Base-by-base conservation (phyloP, 192 early-diverging fungal genomes). In the Diversispora epigaea region DNA sequence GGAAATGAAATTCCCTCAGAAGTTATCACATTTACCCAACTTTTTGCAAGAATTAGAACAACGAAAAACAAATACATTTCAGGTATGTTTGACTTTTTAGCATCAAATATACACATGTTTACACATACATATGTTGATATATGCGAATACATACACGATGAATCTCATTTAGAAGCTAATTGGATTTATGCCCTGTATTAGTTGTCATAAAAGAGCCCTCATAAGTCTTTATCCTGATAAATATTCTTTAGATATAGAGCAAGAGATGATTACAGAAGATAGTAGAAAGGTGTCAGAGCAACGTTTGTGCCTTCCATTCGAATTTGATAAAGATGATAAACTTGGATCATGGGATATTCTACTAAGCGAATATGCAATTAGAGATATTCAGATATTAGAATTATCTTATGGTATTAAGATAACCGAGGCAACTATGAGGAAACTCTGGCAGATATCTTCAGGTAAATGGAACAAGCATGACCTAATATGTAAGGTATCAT, bases 351-450 rank as follows among this genome's bases (percentile, higher is more conserved):
- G 70, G 70, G 70, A 71, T 7, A 43, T 71, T 25, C 19, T 71
- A 54, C 49, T 71, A 21, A 71, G 70, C 19, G 70, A 71, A 45
- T n/a, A 68, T 12, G 46, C 67, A 52, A 68, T 68, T 19, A 68
- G 50, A 49, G 67, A 68, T 50, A 39, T 71, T 50, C 55, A 14
- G 43, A 10, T n/a, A 40, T 71, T 71, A 11, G 70, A 71, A 4
- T 58, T 54, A 3, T 6, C 70, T 40, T 41, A 5, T 32, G 25
- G 25, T 32, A 32, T 17, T 32, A 25, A 56, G 4, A 17, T 44
- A 9, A 45, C 57, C 44, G 57, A 40, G 17, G 55, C 10, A 21
- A 39, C 57, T 41, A 71, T 71, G 43, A 58, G 44, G 39, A 58
- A 71, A 58, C 54, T 71, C 21, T 50, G 50, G 11, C 49, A 57